These are phyloP conservation scores for Lactarius psammicola DNA, from an alignment of 768 basidiomycete species.

Conservation along the genomic window DNA sequence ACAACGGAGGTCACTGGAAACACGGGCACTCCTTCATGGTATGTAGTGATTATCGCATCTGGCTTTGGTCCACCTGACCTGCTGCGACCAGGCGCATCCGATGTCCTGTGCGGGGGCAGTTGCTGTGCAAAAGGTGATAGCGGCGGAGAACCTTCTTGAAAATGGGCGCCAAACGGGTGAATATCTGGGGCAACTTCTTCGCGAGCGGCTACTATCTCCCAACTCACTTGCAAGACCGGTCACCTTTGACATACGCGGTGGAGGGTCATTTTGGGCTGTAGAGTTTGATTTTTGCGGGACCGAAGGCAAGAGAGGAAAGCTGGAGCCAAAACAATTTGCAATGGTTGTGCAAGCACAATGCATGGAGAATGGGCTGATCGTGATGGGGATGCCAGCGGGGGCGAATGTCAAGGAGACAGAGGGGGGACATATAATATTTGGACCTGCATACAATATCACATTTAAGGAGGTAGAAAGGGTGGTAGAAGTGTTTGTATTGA, in stretches of 20 bases:
- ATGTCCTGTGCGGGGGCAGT: conserved; percentile 75
- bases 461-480: conserved; percentile 66
- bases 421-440: conserved; percentile 72
- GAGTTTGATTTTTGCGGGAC: conserved; percentile 69
- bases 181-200: conserved; percentile 55
- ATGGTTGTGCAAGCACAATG: conserved; percentile 69
- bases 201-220: conserved; percentile 51
- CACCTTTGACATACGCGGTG: conserved; percentile 78
- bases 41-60: conserved; percentile 20
- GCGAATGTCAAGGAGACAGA: conserved; percentile 64
- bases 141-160: conserved; percentile 65
- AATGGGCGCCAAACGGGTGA: conserved; percentile 60
- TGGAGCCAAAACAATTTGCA: conserved; percentile 55
- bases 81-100: conserved; percentile 56
- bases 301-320: conserved; percentile 41
- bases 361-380: conserved; percentile 62
- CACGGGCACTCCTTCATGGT: conserved; percentile 88
- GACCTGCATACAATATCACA: conserved; percentile 80
- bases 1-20: conserved; percentile 70
- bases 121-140: conserved; percentile 75
- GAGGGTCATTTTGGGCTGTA: conserved; percentile 80
- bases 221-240: conserved; percentile 61
- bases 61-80: neutral
- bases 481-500: conserved; percentile 60
- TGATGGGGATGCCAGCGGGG: conserved; percentile 74